Conservation (phyloP, 164 flowering plant genomes). For the Platanus orientalis region DNA sequence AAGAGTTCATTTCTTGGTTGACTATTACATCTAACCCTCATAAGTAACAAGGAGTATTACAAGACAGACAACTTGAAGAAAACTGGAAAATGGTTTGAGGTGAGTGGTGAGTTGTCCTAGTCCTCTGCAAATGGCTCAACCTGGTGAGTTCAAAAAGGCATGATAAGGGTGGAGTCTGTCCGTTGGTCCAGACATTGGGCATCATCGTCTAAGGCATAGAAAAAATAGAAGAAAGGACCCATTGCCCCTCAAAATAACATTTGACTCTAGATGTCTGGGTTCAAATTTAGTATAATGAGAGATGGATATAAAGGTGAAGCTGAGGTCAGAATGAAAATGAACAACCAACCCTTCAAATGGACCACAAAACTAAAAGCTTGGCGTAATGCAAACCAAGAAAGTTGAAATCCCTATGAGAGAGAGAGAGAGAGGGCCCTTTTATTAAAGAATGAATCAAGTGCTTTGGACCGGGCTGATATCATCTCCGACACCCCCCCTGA, state of each 20-base stretch:
- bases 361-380: not conserved
- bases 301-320: not conserved
- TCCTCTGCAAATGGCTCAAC: not conserved
- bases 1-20: not conserved
- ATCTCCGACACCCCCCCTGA: too few relatives aligned
- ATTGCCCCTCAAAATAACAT: not conserved
- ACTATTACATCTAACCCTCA: not conserved
- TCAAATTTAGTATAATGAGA: not conserved
- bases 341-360: not conserved
- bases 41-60: too few relatives aligned
- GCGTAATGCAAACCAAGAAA: not conserved
- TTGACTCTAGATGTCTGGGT: not conserved
- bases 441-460: slow-evolving; percentile 2
- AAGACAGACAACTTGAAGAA: not conserved
- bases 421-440: not conserved
- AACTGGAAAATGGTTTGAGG: not conserved
- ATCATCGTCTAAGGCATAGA: not conserved
- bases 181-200: not conserved
- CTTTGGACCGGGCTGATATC: too few relatives aligned
- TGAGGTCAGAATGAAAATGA: not conserved
- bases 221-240: not conserved
- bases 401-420: not conserved
- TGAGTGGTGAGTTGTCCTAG: not conserved
- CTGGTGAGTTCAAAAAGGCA: not conserved
- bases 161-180: not conserved